Percentiles rank a stretch among this genome's conserved stretches.
phyloP scores from a whole-genome alignment of 805 yeast genomes.

The Pichia nanzhaoensis region DNA sequence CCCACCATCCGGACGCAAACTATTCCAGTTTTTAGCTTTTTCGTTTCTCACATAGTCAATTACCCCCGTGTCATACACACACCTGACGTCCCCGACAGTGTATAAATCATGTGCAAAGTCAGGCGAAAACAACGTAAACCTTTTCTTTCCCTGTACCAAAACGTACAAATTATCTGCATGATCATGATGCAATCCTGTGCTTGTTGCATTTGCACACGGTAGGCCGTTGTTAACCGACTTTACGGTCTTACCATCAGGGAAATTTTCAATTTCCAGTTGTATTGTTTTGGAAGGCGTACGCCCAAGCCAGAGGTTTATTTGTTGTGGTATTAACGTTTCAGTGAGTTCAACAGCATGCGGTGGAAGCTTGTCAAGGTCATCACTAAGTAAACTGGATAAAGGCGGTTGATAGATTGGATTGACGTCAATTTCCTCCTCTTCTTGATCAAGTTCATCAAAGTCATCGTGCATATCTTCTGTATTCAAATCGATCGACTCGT shows the following conservation, averaged over 20 bases:
- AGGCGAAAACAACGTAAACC: constrained; percentile 66
- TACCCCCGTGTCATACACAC: constrained; percentile 53
- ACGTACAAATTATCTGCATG: constrained; percentile 73
- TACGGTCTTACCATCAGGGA: constrained; percentile 12
- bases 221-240: constrained; percentile 39
- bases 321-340: constrained; percentile 49
- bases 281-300: constrained; percentile 9
- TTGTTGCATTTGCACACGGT: constrained; percentile 44
- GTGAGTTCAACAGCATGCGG: constrained; percentile 12
- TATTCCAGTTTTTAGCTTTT: constrained; percentile 58
- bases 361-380: constrained; percentile 34
- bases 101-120: constrained; percentile 49
- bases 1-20: constrained; percentile 54
- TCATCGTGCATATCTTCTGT: constrained; percentile 9
- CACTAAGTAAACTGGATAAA: constrained; percentile 34
- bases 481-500: constrained; percentile 3
- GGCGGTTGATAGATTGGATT: constrained; percentile 40
- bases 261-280: constrained; percentile 19
- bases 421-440: constrained; percentile 17
- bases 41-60: constrained; percentile 54
- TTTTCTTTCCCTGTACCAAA: constrained; percentile 50
- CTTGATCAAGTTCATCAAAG: constrained; percentile 37
- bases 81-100: constrained; percentile 57
- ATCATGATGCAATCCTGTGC: constrained; percentile 75
- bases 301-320: constrained; percentile 73